Conservation (phyloP, 345 rosid genomes). For the Camelina laxa region DNA sequence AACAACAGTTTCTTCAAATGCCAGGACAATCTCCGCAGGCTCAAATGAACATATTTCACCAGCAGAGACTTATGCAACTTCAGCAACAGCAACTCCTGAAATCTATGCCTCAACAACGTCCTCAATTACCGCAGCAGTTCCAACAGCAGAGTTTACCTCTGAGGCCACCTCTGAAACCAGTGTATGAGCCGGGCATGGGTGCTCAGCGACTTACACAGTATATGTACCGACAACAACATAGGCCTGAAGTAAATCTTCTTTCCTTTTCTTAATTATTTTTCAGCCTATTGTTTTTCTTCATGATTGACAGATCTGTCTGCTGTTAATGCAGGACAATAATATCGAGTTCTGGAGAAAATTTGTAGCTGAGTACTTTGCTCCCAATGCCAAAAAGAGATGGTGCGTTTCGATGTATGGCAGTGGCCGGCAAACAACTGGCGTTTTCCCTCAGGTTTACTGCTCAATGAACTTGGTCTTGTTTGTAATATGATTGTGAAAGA, state of each 20-base stretch:
- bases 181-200: constrained; percentile 94
- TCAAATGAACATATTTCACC: constrained; percentile 73
- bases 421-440: constrained; percentile 95
- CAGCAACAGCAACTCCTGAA: constrained; percentile 90
- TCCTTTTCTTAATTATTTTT: neutral
- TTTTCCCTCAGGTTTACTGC: constrained; percentile 88
- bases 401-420: constrained; percentile 99
- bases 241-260: constrained; percentile 77
- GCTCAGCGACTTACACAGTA: constrained; percentile 90
- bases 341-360: constrained; percentile 99
- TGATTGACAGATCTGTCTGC: constrained; percentile 30
- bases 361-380: constrained; percentile 91
- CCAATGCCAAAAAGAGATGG: constrained; percentile 95
- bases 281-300: constrained; percentile 22
- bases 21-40: constrained; percentile 86
- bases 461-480: constrained; percentile 18
- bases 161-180: constrained; percentile 73
- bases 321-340: constrained; percentile 77
- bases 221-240: constrained; percentile 92
- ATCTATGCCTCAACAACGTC: constrained; percentile 81
- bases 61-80: constrained; percentile 75
- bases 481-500: neutral
- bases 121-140: constrained; percentile 76
- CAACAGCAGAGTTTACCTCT: constrained; percentile 78
- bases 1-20: constrained; percentile 79